Evolutionary conservation across 192 early-diverging fungal genomes (phyloP), one percentile per base, ranked within the genome.

Genomic region (Backusella psychrophila): DNA sequence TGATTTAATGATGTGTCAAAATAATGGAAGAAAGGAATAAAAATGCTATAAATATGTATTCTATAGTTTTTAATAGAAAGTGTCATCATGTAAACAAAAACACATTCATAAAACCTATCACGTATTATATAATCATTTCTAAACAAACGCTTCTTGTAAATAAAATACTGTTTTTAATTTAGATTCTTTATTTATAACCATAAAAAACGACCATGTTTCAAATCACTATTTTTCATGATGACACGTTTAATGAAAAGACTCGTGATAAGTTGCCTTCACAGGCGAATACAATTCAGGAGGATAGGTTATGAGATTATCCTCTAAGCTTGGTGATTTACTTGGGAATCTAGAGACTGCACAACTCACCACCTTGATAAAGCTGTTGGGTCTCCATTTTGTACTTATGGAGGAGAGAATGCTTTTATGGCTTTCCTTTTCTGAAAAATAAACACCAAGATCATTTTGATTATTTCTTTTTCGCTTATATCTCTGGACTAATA

Each of bases 311-410:
- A 6, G 21, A n/a, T 56, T 23, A 23, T 56, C 21, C 3, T 65
- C 38, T 39, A 39, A 11, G 11, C 38, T 33, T 6, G 78, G 76
- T 12, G 63, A 36, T 17, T 63, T 42, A 15, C 74, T 71, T 23
- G 74, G 70, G 0, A 74, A 66, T 63, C 56, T 69, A 3, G 75
- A 70, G 12, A 82, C 77, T 0, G 75, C 81, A 41, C 63, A 69
- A 8, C 71, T 35, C 41, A 77, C 74, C 26, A 76, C 78, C 36
- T 67, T 73, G 66, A 82, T 53, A n/a, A 82, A 79, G 41, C 77
- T 79, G 49, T 79, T 77, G 41, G 77, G 56, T 72, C 77, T 71
- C 77, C 81, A 82, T 42, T 66, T 77, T n/a, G 81, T 82, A 36
- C 70, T 75, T 21, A 76, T 72, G 5, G 38, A 59, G 1, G 72